Base-by-base conservation (phyloP, 2,329 filamentous ascomycete species). In the Calonectria montana region DNA sequence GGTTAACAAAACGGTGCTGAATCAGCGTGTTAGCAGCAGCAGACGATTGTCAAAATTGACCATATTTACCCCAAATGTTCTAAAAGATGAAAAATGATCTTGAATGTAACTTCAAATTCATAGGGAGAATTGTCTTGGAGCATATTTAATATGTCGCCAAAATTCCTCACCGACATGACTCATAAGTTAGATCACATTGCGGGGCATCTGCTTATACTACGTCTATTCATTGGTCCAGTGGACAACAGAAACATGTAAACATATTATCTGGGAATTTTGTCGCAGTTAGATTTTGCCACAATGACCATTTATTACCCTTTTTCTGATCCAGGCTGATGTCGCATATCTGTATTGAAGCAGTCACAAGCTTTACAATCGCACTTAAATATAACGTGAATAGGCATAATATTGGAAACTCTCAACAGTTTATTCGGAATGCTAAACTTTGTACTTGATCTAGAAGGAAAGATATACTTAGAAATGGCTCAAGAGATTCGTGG, bases 391-490 rank as follows among this genome's bases (percentile, higher is more conserved):
- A 10, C 31, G 13, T 10, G 10, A 3, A 9, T 35, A 10, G 31
- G 31, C 7, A 35, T 3, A 35, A 35, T 8, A 10, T 9, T 53
- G 18, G 48, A n/a, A 53, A 4, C 12, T 53, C 25, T 53, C 48
- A 29, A 53, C 25, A 31, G 29, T 39, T 25, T 59, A 59, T 59
- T 59, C n/a, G 8, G 31, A 18, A 25, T 25, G 31, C 53, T 59
- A 39, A 59, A 23, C 21, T 66, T 66, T 66, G 25, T 66, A 66
- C 64, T 55, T 45, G 5, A 31, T 47, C 41, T 29, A 57, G 63
- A 66, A 66, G 48, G 37, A 45, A 66, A 66, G 18, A 31, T 43
- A 31, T 66, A 23, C 64, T 45, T 37, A 43, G 50, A 57, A 43
- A 31, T 57, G 27, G 37, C 25, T 41, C 47, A 15, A 25, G 37